A percentile compares a stretch with the other conserved stretches of the same genome.
Conservation (phyloP, 805 yeast genomes). For the Barnettozyma botsteinii region DNA sequence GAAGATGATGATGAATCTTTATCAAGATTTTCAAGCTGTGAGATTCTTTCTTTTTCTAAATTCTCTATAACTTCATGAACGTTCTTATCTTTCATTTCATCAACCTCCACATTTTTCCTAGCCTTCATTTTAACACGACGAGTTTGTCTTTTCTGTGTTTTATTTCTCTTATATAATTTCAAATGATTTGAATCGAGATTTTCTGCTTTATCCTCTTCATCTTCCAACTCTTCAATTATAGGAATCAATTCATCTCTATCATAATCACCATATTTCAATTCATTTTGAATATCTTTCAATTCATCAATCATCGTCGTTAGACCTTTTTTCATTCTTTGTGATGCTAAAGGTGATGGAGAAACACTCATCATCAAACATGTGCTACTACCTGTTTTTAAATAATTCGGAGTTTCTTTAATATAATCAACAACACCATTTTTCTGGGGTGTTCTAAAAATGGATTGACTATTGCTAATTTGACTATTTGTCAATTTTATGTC, state of each 20-base stretch:
- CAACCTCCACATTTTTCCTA: conserved; percentile 27
- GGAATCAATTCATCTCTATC: conserved; percentile 16
- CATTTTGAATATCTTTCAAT: conserved; percentile 32
- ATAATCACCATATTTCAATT: conserved; percentile 22
- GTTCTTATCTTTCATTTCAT: conserved; percentile 27
- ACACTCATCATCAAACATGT: conserved; percentile 7
- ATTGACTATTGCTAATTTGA: too few species aligned
- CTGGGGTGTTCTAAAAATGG: conserved; percentile 18
- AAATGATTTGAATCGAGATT: conserved; percentile 12
- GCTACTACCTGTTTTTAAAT: conserved; percentile 25
- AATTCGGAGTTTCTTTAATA: conserved; percentile 37
- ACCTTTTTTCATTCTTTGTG: conserved; percentile 26
- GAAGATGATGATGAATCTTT: background rate
- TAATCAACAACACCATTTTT: conserved; percentile 5
- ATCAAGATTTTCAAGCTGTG: too few species aligned
- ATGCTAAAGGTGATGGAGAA: conserved; percentile 27
- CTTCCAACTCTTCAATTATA: conserved; percentile 18
- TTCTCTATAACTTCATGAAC: conserved; percentile 17
- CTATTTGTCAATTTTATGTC: background rate
- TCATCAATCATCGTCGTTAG: conserved; percentile 45
- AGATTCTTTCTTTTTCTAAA: background rate
- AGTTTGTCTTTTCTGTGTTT: conserved; percentile 30
- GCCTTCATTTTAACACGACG: conserved; percentile 24
- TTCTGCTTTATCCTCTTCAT: conserved; percentile 9
- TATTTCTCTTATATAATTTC: conserved; percentile 24